Evolutionary conservation across 2,329 filamentous ascomycete species (phyloP).

Genomic region (Epicoccum nigrum): DNA sequence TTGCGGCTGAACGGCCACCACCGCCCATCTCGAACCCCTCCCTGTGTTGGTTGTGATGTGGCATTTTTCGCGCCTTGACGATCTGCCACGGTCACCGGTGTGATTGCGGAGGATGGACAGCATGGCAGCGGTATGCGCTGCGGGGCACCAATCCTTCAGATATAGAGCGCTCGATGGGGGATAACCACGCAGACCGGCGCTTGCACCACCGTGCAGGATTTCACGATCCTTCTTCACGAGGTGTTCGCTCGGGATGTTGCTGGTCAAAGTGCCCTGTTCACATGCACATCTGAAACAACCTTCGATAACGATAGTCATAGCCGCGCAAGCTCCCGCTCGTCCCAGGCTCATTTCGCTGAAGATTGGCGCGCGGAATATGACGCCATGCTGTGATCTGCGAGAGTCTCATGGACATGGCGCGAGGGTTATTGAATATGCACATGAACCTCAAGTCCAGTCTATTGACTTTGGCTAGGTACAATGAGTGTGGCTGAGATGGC

Average conservation of each 20-base stretch:
- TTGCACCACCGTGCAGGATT: neutral
- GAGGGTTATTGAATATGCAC: too few species aligned
- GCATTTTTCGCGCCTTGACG: too few species aligned
- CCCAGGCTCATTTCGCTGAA: neutral
- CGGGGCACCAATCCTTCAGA: constrained; percentile 4
- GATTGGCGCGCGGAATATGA: constrained; percentile 2
- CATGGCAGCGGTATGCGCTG: too few species aligned
- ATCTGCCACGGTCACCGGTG: too few species aligned
- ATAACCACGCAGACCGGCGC: constrained; percentile 1
- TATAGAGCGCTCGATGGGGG: constrained; percentile 4
- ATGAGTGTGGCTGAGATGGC: too few species aligned
- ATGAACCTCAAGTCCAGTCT: too few species aligned
- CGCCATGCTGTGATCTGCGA: neutral
- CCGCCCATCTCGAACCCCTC: too few species aligned
- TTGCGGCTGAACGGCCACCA: neutral
- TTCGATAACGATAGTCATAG: constrained; percentile 12
- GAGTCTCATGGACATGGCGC: too few species aligned
- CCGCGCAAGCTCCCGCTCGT: too few species aligned
- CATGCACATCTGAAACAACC: constrained; percentile 2
- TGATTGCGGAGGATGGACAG: too few species aligned
- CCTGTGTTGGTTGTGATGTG: neutral
- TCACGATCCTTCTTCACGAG: neutral
- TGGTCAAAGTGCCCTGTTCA: neutral
- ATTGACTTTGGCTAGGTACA: too few species aligned
- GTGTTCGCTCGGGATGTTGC: neutral